Evolutionary conservation across 2,329 filamentous ascomycete genomes (phyloP).

Genomic region (Dactylellina sp.): DNA sequence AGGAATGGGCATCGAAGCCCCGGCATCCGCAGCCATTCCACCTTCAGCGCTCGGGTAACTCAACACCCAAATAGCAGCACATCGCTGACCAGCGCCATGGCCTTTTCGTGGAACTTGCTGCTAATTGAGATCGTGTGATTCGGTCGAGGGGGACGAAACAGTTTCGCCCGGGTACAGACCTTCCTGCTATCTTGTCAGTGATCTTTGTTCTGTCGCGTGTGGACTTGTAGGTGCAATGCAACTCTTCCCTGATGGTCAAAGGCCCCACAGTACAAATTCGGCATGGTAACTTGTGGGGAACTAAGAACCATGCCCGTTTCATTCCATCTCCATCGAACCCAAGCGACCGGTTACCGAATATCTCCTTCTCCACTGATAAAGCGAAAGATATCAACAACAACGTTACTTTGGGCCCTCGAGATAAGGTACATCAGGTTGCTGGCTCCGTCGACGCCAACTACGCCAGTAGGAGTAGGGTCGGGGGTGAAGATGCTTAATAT

Average conservation of each 20-base stretch:
- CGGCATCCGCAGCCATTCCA: slow-evolving; percentile 31
- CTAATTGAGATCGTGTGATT: slow-evolving; percentile 25
- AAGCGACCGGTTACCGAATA: slow-evolving; percentile 39
- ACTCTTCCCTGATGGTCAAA: slow-evolving; percentile 40
- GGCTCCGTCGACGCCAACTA: slow-evolving; percentile 18
- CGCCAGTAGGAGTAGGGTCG: background rate
- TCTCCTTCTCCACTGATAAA: slow-evolving; percentile 49
- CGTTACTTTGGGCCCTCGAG: slow-evolving; percentile 41
- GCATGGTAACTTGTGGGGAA: slow-evolving; percentile 53
- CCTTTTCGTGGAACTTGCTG: background rate
- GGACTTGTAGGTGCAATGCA: slow-evolving; percentile 38
- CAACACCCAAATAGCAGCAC: slow-evolving; percentile 4
- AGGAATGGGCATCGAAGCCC: slow-evolving; percentile 44
- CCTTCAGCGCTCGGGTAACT: slow-evolving; percentile 48
- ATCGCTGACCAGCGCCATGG: no score
- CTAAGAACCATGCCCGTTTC: slow-evolving; percentile 20
- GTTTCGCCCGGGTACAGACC: background rate
- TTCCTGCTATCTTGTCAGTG: background rate
- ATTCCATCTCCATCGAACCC: slow-evolving; percentile 28
- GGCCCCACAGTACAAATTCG: slow-evolving; percentile 32
- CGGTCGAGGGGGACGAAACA: slow-evolving; percentile 38
- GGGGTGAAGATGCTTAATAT: slow-evolving; percentile 8
- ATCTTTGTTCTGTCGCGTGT: slow-evolving; percentile 31
- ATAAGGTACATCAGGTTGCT: slow-evolving; percentile 19
- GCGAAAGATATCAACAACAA: slow-evolving; percentile 40